Conservation (phyloP, 139 green algal genomes). For the Coccomyxa sp. region DNA sequence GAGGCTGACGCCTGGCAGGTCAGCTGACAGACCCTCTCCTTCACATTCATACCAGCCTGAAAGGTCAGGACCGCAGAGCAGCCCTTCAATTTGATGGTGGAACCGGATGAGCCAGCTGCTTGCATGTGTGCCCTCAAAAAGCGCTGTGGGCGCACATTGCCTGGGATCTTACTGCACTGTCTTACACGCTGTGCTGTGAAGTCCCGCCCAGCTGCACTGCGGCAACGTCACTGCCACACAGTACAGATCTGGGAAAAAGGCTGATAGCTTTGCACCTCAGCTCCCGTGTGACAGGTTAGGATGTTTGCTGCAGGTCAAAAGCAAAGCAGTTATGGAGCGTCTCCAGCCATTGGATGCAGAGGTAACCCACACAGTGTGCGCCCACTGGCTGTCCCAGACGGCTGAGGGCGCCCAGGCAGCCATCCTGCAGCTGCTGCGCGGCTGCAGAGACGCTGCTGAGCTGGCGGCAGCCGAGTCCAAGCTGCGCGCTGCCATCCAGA, state of each 20-base stretch:
- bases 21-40: too few species aligned
- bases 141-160: too few species aligned
- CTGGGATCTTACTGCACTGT: too few species aligned
- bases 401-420: conserved; percentile 27
- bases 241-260: not conserved
- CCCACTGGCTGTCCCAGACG: conserved; percentile 54
- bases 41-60: too few species aligned
- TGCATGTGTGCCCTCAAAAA: too few species aligned
- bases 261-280: not conserved
- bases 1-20: conserved; percentile 37
- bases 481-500: conserved; percentile 42
- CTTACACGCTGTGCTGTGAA: too few species aligned
- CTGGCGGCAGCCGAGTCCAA: conserved; percentile 44
- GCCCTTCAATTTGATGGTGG: too few species aligned
- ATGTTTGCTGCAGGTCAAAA: conserved; percentile 19
- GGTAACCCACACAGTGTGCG: conserved; percentile 49
- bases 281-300: not conserved
- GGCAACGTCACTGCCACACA: not conserved
- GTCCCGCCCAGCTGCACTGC: not conserved
- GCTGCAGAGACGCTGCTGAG: conserved; percentile 27
- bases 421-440: conserved; percentile 44
- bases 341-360: conserved; percentile 40
- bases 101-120: too few species aligned
- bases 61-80: too few species aligned
- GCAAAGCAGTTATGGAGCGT: not conserved